Evolutionary conservation across 2,329 filamentous ascomycete genomes (phyloP).

Genomic region (Xenosphaeropsis pyriputrescens): DNA sequence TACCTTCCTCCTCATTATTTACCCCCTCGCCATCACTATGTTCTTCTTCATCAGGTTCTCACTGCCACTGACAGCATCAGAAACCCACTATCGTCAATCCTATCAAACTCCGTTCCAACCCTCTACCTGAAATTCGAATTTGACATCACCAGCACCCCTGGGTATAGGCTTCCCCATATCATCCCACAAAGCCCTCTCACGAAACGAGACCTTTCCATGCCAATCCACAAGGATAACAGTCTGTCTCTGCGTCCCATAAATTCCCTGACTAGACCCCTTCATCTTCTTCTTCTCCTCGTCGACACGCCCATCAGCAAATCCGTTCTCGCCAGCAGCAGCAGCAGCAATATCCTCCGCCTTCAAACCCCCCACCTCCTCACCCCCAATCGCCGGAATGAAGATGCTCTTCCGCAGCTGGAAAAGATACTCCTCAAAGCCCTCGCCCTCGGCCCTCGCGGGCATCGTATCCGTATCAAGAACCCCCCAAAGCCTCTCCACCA

Average conservation of each 20-base stretch:
- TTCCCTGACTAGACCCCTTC: conserved; percentile 35
- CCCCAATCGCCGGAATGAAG: conserved; percentile 44
- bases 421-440: conserved; percentile 38
- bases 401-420: conserved; percentile 41
- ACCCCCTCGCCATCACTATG: no score
- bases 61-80: no score
- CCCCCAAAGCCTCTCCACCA: conserved; percentile 35
- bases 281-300: conserved; percentile 15
- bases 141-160: conserved; percentile 38
- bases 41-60: no score
- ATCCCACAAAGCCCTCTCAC: conserved; percentile 46
- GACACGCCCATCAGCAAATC: conserved; percentile 19
- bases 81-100: no score
- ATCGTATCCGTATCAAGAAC: conserved; percentile 44
- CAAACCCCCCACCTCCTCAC: conserved; percentile 18
- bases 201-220: conserved; percentile 44
- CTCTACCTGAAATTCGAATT: conserved; percentile 39
- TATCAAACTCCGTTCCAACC: conserved; percentile 18
- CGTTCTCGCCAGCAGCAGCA: conserved; percentile 10
- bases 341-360: conserved; percentile 23
- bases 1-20: no score
- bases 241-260: conserved; percentile 52
- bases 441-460: conserved; percentile 19
- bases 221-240: conserved; percentile 47
- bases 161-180: conserved; percentile 36